Evolutionary conservation across 257 asterid species (phyloP), one percentile per base, ranked within the genome.

Genomic region (Solanum microdontum): DNA sequence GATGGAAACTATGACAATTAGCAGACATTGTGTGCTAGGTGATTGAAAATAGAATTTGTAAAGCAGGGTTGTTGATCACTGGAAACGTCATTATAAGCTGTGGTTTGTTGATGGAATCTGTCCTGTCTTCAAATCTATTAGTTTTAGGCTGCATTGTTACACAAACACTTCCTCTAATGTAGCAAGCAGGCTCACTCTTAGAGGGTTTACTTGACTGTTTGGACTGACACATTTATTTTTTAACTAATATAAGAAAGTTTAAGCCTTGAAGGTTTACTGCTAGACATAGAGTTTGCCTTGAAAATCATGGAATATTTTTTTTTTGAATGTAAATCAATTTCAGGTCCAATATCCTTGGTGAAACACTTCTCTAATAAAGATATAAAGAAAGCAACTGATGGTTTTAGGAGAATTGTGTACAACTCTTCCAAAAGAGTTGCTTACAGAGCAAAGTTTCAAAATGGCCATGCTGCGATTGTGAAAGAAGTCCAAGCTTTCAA

Each of bases 311-410:
- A n/a, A 55, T 83, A 24, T 40, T 36, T 88, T 64, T 17, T 43
- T 76, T 33, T 21, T 32, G 26, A 39, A 45, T 17, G 7, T 64
- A 17, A 2, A 82, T 87, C 4, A 72, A 32, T 88, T 88, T 34
- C 87, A 93, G 98, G 95, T 86, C 84, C 91, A 19, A 90, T 94
- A 14, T 89, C 91, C 55, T 90, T 94, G 48, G 88, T 95, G 89
- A 95, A 91, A 86, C 89, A 92, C 84, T 95, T 90, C 90, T 94
- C 98, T 9, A 93, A 94, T 88, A 94, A 90, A 84, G 98, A 95
- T 70, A 89, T 96, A 92, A 96, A 95, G 95, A 96, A 90, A 92
- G 99, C 98, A 37, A 95, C 99, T 0, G 96, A 95, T 40, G 94
- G 98, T 70, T 95, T 96, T 88, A 91, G 88, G 86, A 91, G 98